These are phyloP conservation scores for Sugiyamaella smithiae DNA, from an alignment of 805 yeast species.

Conservation along the genomic window DNA sequence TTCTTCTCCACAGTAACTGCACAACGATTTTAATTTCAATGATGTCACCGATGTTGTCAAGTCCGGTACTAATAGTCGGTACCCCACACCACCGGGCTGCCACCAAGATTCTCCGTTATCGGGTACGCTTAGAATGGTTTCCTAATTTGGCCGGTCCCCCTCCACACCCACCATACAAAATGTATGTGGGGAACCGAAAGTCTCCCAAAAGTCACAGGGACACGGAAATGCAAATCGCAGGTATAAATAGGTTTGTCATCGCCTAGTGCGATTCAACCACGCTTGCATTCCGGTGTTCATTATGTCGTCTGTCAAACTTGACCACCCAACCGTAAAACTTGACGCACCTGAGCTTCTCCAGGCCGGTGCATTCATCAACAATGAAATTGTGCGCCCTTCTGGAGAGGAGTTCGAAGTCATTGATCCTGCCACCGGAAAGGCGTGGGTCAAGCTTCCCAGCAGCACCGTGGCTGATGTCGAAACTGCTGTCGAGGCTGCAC, in stretches of 20 bases:
- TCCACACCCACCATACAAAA: no score
- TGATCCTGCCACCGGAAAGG: conserved; percentile 64
- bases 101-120: conserved; percentile 3
- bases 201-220: conserved; percentile 7
- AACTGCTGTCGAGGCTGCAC: conserved; percentile 56
- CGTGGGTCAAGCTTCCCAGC: conserved; percentile 42
- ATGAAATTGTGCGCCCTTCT: conserved; percentile 58
- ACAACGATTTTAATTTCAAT: no score
- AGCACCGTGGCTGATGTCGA: conserved; percentile 37
- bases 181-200: conserved; percentile 2
- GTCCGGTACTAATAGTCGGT: no score
- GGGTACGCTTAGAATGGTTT: not conserved
- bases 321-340: not conserved
- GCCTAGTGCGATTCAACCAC: no score
- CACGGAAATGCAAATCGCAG: no score
- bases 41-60: no score
- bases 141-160: not conserved
- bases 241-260: conserved; percentile 4
- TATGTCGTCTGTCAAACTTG: no score
- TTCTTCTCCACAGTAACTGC: no score
- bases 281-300: no score
- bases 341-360: conserved; percentile 11
- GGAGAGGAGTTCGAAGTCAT: conserved; percentile 58
- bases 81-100: not conserved
- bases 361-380: conserved; percentile 47